A percentile compares a stretch with the other conserved stretches of the same genome.
Evolutionary conservation across 495 filamentous ascomycete species (phyloP).

Genomic region (Mytilinidion resinicola): DNA sequence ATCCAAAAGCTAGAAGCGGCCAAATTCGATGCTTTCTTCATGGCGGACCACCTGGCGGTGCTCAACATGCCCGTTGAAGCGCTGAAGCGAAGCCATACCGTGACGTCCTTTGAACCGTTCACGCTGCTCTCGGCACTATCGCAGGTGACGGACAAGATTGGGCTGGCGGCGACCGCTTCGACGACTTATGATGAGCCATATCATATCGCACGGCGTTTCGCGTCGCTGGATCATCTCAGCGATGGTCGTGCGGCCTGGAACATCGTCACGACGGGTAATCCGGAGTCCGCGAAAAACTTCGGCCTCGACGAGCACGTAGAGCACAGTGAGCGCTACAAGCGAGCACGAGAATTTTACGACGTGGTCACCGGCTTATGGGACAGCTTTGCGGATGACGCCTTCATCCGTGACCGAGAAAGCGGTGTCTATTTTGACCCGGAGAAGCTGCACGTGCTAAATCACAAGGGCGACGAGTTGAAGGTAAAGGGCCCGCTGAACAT

Average conservation of each 20-base stretch:
- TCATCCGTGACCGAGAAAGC: constrained; percentile 43
- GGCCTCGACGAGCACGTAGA: constrained; percentile 9
- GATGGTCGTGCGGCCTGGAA: constrained; percentile 10
- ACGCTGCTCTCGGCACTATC: constrained; percentile 4
- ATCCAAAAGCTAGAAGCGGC: constrained; percentile 51
- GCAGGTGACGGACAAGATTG: constrained; percentile 9
- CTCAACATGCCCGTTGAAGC: constrained; percentile 54
- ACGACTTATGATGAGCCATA: constrained; percentile 10
- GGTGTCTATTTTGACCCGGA: constrained; percentile 46
- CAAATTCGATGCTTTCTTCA: constrained; percentile 59
- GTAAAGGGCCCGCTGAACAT: constrained; percentile 46
- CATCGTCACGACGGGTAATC: constrained; percentile 9
- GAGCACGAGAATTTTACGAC: constrained; percentile 10
- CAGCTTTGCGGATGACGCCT: constrained; percentile 51
- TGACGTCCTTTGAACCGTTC: constrained; percentile 45
- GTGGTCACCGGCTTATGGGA: constrained; percentile 39
- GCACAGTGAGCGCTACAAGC: constrained; percentile 10
- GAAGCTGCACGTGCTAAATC: constrained; percentile 45
- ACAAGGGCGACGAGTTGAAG: constrained; percentile 45
- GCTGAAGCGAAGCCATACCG: constrained; percentile 51
- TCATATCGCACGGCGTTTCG: constrained; percentile 9
- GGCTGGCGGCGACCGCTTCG: constrained; percentile 3
- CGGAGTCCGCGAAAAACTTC: constrained; percentile 8
- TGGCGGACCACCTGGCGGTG: constrained; percentile 54
- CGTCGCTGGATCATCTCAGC: constrained; percentile 5